These are phyloP conservation scores for Apiospora hydei DNA, from an alignment of 2,329 filamentous ascomycete species.

Conservation along the genomic window DNA sequence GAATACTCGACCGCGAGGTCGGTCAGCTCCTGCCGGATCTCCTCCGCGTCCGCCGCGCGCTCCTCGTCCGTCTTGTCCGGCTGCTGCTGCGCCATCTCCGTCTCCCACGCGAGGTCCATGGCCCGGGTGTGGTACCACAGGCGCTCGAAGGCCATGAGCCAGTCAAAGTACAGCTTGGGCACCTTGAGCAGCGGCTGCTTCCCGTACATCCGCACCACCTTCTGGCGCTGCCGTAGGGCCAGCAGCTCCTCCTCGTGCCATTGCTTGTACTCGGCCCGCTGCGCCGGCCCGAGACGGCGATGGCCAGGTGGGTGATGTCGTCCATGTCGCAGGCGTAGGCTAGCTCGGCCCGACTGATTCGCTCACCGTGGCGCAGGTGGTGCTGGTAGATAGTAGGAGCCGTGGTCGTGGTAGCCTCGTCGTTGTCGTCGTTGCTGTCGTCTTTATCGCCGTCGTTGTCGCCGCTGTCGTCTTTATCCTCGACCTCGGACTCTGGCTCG, in stretches of 20 bases:
- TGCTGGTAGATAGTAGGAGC: not conserved
- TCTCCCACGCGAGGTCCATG: not conserved
- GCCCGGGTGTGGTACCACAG: not conserved
- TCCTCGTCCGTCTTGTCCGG: not conserved
- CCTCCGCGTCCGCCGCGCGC: not conserved
- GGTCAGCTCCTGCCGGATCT: not conserved
- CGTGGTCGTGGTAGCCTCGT: not conserved
- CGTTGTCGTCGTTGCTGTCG: no score
- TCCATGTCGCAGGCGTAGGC: constrained; percentile 7
- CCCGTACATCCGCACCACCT: no score
- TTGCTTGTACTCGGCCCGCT: not conserved
- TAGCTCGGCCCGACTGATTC: not conserved
- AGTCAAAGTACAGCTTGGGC: not conserved
- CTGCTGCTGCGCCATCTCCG: not conserved
- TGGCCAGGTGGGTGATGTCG: not conserved
- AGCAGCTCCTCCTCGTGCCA: not conserved
- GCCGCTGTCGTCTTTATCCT: not conserved
- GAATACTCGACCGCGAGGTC: not conserved
- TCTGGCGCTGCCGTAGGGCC: not conserved
- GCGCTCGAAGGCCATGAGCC: constrained; percentile 21
- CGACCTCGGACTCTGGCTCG: not conserved
- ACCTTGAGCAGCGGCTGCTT: not conserved
- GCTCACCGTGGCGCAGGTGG: not conserved
- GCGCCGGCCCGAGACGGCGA: not conserved
- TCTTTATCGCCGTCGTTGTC: not conserved